phyloP scores from a whole-genome alignment of 768 basidiomycete species.

The Dacryopinax primogenitus region DNA sequence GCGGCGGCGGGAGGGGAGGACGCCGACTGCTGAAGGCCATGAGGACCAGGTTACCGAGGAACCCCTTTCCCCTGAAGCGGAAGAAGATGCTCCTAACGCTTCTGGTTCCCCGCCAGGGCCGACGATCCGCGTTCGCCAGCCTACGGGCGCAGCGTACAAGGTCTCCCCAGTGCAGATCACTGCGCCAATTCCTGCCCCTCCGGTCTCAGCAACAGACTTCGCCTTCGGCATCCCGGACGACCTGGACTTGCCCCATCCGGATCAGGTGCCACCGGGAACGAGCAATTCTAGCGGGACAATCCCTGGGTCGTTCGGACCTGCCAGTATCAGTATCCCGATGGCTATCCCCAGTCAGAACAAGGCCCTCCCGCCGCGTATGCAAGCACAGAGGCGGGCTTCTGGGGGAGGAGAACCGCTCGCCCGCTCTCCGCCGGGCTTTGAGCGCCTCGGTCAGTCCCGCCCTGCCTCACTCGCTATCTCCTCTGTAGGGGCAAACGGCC shows the following conservation, averaged over 20 bases:
- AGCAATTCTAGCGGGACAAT: not conserved
- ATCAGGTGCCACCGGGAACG: constrained; percentile 7
- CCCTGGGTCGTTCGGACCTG: constrained; percentile 1
- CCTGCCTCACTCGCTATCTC: constrained; percentile 30
- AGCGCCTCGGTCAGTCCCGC: constrained; percentile 31
- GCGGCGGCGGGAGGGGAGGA: not conserved
- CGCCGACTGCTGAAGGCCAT: not conserved
- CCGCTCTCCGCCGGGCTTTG: constrained; percentile 24
- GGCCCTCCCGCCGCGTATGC: constrained; percentile 18
- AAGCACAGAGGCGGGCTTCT: not conserved
- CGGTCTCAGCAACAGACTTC: constrained; percentile 63
- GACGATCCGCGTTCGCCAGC: constrained; percentile 9
- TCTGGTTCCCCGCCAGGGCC: not conserved
- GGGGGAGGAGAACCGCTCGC: not conserved
- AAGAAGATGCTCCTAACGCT: too few relatives aligned
- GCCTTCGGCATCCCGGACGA: constrained; percentile 57
- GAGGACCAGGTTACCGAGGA: too few relatives aligned
- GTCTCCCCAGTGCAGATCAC: constrained; percentile 13
- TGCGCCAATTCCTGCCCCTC: constrained; percentile 49
- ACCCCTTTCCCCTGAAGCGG: not conserved
- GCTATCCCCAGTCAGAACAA: constrained; percentile 31
- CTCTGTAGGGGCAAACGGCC: constrained; percentile 22
- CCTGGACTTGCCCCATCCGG: constrained; percentile 8
- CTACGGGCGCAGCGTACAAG: constrained; percentile 15
- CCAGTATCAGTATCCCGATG: constrained; percentile 42